Evolutionary conservation across 108 stramenopile species (phyloP).

Genomic region (Cyclotella cryptica): DNA sequence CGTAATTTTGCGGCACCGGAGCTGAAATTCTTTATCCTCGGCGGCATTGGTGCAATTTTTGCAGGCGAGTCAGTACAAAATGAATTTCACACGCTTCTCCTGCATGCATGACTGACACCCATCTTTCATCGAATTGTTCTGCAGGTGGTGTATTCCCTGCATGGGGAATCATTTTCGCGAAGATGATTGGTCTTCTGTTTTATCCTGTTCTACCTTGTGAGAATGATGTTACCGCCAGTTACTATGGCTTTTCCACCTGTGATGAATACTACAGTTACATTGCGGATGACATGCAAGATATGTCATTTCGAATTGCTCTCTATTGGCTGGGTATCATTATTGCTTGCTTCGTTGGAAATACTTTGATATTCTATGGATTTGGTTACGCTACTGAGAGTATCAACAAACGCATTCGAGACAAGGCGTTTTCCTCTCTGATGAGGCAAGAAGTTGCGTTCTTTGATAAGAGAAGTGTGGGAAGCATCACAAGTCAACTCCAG

Average conservation of each 20-base stretch:
- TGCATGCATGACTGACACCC: too few relatives aligned
- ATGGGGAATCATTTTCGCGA: conserved; percentile 71
- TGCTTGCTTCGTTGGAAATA: conserved; percentile 65
- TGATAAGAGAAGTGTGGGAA: conserved; percentile 72
- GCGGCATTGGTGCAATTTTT: conserved; percentile 67
- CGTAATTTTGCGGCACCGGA: conserved; percentile 58
- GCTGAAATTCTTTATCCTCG: conserved; percentile 43
- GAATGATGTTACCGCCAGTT: conserved; percentile 10
- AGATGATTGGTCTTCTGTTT: conserved; percentile 78
- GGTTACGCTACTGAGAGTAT: conserved; percentile 77
- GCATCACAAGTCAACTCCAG: conserved; percentile 81
- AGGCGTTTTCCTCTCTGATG: conserved; percentile 61
- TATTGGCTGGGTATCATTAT: conserved; percentile 57
- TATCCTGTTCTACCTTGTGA: conserved; percentile 55
- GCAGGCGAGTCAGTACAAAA: too few relatives aligned
- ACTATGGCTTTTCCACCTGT: conserved; percentile 52
- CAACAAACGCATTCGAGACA: conserved; percentile 74
- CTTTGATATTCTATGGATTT: conserved; percentile 68
- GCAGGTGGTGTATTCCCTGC: conserved; percentile 77
- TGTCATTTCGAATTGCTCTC: conserved; percentile 50
- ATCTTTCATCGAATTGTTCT: too few relatives aligned
- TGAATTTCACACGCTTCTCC: too few relatives aligned
- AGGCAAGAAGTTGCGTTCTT: conserved; percentile 84
- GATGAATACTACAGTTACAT: conserved; percentile 58
- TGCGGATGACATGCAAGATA: conserved; percentile 62